A percentile compares a stretch with the other conserved stretches of the same genome.
Conservation (phyloP, 495 filamentous ascomycete genomes). For the Hypoxylon fuscum region DNA sequence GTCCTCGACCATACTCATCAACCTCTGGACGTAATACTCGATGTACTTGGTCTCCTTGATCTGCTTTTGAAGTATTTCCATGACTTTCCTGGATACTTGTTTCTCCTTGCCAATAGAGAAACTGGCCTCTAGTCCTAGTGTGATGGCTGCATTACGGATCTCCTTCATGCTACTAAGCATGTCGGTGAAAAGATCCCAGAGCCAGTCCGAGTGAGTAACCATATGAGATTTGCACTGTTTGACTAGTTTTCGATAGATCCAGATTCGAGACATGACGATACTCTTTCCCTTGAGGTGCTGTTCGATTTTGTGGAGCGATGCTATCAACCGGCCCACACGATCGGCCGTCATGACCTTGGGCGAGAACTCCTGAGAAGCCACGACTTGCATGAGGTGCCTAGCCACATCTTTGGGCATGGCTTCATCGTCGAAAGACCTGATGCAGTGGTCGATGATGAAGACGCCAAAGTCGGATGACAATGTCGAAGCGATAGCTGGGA, state of each 20-base stretch:
- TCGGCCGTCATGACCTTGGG: constrained; percentile 74
- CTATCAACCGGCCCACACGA: constrained; percentile 71
- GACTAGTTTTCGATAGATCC: constrained; percentile 78
- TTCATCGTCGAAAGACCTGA: constrained; percentile 66
- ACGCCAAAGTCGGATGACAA: constrained; percentile 78
- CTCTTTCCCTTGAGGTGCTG: constrained; percentile 77
- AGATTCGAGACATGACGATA: constrained; percentile 75
- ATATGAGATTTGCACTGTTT: constrained; percentile 73
- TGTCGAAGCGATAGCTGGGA: constrained; percentile 67
- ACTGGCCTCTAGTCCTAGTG: constrained; percentile 73
- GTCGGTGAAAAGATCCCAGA: constrained; percentile 80
- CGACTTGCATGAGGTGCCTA: constrained; percentile 77
- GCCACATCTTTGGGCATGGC: constrained; percentile 76
- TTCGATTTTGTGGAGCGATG: constrained; percentile 74
- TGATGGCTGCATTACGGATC: constrained; percentile 75
- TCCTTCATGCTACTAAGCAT: constrained; percentile 82
- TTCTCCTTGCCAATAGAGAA: constrained; percentile 70
- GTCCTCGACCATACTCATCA: constrained; percentile 73
- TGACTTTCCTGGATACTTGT: constrained; percentile 68
- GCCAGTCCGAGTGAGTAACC: constrained; percentile 73
- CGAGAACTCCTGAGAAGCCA: constrained; percentile 80
- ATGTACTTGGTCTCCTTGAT: constrained; percentile 67
- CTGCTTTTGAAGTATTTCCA: constrained; percentile 69
- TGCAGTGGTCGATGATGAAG: constrained; percentile 82
- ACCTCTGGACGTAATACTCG: constrained; percentile 70